A percentile compares a stretch with the other conserved stretches of the same genome.
phyloP scores from a whole-genome alignment of 2,329 filamentous ascomycete genomes.

The Epichloe coenophiala region DNA sequence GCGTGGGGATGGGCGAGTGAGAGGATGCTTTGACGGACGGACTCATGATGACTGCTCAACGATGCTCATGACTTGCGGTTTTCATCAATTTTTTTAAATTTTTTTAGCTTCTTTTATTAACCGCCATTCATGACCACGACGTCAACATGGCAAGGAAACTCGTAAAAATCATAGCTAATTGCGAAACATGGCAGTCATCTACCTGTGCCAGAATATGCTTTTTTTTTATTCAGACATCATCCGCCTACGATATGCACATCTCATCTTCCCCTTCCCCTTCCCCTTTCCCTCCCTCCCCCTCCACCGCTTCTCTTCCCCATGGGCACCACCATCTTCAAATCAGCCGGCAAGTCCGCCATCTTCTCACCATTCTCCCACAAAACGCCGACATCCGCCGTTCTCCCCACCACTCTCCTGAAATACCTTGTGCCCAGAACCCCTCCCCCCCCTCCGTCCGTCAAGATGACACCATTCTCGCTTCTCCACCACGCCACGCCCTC shows the following conservation, averaged over 20 bases:
- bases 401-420: conserved; percentile 57
- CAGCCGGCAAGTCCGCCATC: conserved; percentile 51
- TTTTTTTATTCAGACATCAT: neutral
- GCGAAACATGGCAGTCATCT: no score
- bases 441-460: conserved; percentile 45
- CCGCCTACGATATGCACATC: neutral
- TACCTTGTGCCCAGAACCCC: conserved; percentile 53
- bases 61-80: neutral
- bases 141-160: no score
- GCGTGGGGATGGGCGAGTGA: no score
- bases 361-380: conserved; percentile 60
- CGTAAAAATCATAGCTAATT: neutral
- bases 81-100: neutral
- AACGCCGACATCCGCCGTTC: conserved; percentile 44
- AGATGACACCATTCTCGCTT: conserved; percentile 64
- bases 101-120: no score
- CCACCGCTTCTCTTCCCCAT: conserved; percentile 33
- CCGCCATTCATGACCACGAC: no score
- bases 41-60: neutral
- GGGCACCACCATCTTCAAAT: conserved; percentile 35
- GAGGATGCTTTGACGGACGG: neutral
- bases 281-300: conserved; percentile 18
- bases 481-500: conserved; percentile 58
- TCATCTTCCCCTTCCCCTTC: conserved; percentile 11
- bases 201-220: neutral